phyloP scores from a whole-genome alignment of 106 monocot species.

The Apostasia shenzhenica region DNA sequence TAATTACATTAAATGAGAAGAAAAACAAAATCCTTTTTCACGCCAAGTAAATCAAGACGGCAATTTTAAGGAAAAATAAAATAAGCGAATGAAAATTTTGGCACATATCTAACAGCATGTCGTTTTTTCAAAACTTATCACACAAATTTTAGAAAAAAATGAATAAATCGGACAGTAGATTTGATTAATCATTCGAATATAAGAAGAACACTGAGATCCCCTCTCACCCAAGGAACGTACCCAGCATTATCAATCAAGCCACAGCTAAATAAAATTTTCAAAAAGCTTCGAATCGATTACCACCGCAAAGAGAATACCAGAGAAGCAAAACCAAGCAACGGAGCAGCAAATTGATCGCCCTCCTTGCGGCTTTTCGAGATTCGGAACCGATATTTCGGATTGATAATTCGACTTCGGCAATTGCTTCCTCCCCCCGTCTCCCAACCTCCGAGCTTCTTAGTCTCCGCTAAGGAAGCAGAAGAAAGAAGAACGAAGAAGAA shows the following conservation, averaged over 20 bases:
- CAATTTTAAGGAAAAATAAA: not conserved
- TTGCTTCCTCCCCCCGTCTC: not conserved
- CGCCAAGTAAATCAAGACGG: not conserved
- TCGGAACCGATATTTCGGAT: too few species aligned
- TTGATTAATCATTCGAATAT: not conserved
- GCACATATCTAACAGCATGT: not conserved
- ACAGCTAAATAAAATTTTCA: not conserved
- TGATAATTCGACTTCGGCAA: not conserved
- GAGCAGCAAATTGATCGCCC: not conserved
- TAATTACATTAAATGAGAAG: too few species aligned
- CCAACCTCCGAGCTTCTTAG: not conserved
- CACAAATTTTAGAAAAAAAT: not conserved
- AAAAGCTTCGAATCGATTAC: not conserved
- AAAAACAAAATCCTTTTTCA: too few species aligned
- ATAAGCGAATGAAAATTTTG: not conserved
- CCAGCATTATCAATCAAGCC: not conserved
- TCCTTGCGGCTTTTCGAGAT: not conserved
- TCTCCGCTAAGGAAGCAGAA: not conserved
- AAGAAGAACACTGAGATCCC: not conserved
- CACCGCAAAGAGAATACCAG: not conserved
- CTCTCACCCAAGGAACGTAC: not conserved
- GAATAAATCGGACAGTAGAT: not conserved
- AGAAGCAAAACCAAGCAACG: not conserved
- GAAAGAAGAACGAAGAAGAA: not conserved
- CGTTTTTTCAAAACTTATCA: not conserved